Base-by-base conservation (phyloP, 768 basidiomycete genomes). In the Tylopilus sp. region DNA sequence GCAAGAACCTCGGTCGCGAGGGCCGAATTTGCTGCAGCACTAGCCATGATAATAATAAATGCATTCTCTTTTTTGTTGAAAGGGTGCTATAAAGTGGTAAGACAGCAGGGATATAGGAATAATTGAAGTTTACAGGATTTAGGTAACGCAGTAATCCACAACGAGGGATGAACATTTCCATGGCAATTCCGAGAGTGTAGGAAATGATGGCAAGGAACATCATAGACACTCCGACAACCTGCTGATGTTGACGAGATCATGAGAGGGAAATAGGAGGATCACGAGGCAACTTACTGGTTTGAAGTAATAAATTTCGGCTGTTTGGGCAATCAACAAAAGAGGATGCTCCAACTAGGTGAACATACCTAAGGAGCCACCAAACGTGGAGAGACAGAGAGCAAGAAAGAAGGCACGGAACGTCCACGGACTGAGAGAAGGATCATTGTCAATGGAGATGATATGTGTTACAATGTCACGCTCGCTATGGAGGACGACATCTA, bases 1-100 rank as follows among this genome's bases (percentile, higher is more conserved):
- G 80, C 79, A 26, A 82, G 65, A 12, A 82, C 78, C 59, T 82
- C 79, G 0, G 80, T 82, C 3, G 72, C 81, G 25, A 82, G 73
- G 1, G 81, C 81, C 0, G 77, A 76, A 52, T 76, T 80, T 6
- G 81, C 78, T 1, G 80, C 80, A 1, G 81, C 78, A 52, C 76
- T 76, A 25, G 80, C 62, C 81, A 82, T 82, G 80, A 38, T 38
- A 10, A 21, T 13, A n/a, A 22, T 74, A 52, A 82, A 79, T 0
- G 79, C 78, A 64, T 80, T 79, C 61, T 82, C 82, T 57, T 82
- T 82, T 65, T 81, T 82, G 63, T 82, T 82, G 62, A 81, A 82
- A 3, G 81, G 79, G 2, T 75, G 73, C 80, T 81, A 7, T 17
- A 53, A 21, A 26, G 16, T 38, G 17, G 30, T 45, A 12, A 31